Conservation (phyloP, 1,284 basidiomycete genomes). For the Schizophyllum commune region DNA sequence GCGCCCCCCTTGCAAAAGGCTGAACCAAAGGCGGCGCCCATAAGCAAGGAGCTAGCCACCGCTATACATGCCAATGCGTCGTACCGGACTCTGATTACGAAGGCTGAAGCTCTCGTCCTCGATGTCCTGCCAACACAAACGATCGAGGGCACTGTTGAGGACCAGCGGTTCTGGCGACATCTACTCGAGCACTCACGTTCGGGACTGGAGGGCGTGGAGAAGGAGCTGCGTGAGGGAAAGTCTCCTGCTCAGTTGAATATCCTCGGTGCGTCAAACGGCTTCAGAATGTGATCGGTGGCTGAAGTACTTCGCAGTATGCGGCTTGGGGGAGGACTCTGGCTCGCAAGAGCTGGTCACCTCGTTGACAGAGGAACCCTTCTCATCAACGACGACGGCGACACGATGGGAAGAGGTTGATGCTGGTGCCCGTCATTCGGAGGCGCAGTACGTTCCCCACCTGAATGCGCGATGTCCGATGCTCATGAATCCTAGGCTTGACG, state of each 20-base stretch:
- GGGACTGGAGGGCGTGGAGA: constrained; percentile 6
- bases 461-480: neutral
- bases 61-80: neutral
- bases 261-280: neutral
- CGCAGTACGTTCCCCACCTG: neutral
- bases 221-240: constrained; percentile 4
- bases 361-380: neutral
- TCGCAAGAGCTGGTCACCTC: constrained; percentile 2
- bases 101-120: neutral
- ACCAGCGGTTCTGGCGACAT: neutral
- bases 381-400: neutral
- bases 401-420: neutral
- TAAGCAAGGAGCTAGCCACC: neutral
- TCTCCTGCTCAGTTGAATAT: constrained; percentile 4
- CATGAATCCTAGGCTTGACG: neutral
- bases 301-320: neutral
- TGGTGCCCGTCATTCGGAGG: neutral
- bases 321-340: neutral
- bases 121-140: neutral
- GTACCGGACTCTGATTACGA: neutral
- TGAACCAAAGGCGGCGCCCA: neutral
- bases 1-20: neutral
- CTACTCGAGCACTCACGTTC: constrained; percentile 1
- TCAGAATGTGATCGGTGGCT: neutral
- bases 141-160: neutral